Conservation (phyloP, 495 filamentous ascomycete species). For the Penicillium soppii region DNA sequence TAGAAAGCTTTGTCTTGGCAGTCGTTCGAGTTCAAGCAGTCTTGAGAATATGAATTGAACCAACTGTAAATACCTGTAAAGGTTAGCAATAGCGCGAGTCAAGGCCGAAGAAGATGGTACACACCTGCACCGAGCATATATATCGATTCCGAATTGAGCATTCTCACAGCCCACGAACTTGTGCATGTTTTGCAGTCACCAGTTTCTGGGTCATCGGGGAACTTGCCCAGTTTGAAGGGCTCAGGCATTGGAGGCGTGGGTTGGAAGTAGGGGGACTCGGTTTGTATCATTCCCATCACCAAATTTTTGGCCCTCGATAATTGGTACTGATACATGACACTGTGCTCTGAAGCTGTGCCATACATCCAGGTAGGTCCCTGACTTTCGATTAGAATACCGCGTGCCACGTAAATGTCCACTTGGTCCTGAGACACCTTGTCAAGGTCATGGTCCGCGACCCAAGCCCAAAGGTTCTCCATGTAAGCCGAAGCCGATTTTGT, state of each 20-base stretch:
- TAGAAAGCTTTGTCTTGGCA: conserved; percentile 33
- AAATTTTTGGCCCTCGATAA: conserved; percentile 62
- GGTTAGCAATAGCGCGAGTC: too few relatives aligned
- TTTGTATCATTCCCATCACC: conserved; percentile 72
- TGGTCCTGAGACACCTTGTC: conserved; percentile 54
- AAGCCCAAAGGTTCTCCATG: conserved; percentile 62
- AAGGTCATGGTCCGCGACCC: conserved; percentile 68
- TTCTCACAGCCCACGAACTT: conserved; percentile 37
- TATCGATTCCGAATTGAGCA: conserved; percentile 56
- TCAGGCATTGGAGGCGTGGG: conserved; percentile 54
- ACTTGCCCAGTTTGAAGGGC: conserved; percentile 47
- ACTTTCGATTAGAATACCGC: conserved; percentile 60
- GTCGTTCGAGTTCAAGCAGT: conserved; percentile 31
- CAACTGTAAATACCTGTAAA: too few relatives aligned
- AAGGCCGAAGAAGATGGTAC: too few relatives aligned
- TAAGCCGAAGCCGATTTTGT: conserved; percentile 48
- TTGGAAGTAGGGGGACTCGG: conserved; percentile 71
- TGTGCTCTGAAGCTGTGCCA: conserved; percentile 72
- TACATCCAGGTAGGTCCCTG: conserved; percentile 56
- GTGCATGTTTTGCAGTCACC: not conserved
- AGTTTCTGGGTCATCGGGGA: conserved; percentile 47
- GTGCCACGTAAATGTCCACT: conserved; percentile 62
- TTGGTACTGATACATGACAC: conserved; percentile 75
- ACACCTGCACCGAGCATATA: conserved; percentile 61
- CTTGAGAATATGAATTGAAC: conserved; percentile 51